Base-by-base conservation (phyloP, 2,329 filamentous ascomycete genomes). In the Pseudogymnoascus verrucosus region DNA sequence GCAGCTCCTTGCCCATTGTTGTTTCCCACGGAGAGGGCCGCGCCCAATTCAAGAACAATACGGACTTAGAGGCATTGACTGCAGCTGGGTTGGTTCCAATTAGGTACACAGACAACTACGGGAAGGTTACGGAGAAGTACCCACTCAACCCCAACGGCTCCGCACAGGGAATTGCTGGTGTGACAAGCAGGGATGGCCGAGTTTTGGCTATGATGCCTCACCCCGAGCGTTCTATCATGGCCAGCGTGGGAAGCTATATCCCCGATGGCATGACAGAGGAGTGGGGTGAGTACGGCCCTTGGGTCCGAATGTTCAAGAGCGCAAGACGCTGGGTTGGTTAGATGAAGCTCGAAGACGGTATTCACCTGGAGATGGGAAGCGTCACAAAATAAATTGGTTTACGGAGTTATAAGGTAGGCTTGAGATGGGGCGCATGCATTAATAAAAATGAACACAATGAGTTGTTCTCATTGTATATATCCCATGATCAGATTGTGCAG, bases 11-110 rank as follows among this genome's bases (percentile, higher is more conserved):
- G 5, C 93, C 93, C 34, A 95, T 97, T 66, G 90, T 88, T 21
- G 90, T 93, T 14, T 92, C 92, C 0, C 93, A 98, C 77, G 93
- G 92, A 60, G 93, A 99, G 76, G 95, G 95, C 12, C 86, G 91
- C 34, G 95, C 93, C 12, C 79, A 80, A 6, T 93, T 93, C 74
- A 74, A 79, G 2, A 80, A 80, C n/a, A 77, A 80, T 10, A 78
- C 80, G 14, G 78, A 78, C 61, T 75, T 83, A 16, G 76, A 81
- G 64, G 75, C 76, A 1, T 80, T 96, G 62, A 81, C 86, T 60
- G 80, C 83, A 40, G 79, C 86, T 59, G 88, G 89, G 23, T 83
- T 93, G 23, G 87, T 93, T 1, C 86, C 90, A 8, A 77, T 98
- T 65, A 84, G 90, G 61, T 99, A 96, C 72, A 85, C 96, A 2